Base-by-base conservation (phyloP, 306 rosid genomes). In the Canavalia ensiformis region DNA sequence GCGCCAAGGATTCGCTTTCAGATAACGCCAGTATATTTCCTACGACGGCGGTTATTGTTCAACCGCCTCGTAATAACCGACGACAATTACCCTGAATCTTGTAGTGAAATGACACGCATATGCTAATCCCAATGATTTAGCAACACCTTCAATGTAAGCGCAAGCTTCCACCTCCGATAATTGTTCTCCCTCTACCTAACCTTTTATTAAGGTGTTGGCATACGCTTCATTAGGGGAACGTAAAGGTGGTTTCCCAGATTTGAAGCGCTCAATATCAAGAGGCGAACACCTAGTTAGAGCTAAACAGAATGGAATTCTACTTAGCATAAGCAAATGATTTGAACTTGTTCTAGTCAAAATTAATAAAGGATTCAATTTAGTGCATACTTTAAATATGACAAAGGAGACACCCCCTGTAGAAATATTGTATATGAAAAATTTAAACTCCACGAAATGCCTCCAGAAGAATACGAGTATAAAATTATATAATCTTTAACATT, bases 131-230 rank as follows among this genome's bases (percentile, higher is more conserved):
- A 91, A 66, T 30, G 91, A 87, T 68, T 77, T 87, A 59, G 83
- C 74, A 52, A 86, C 77, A 78, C 92, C 93, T 45, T 86, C 88
- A 33, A 95, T 52, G 83, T 95, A 90, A 11, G 85, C 76, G 72
- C 66, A 79, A 59, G 99, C 98, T 65, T 89, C 97, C 57, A 47
- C 90, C 80, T 88, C 91, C 0, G 97, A 88, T 56, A 95, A 86
- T 57, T 85, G 93, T 60, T 83, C 77, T 82, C 97, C 98, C 85
- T 85, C 97, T 6, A 88, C 93, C 77, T 91, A 81, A 69, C 98
- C 99, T 82, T 63, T 90, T 37, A 81, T 68, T 60, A 95, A 72
- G 37, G 89, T 79, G 72, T 85, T 68, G 35, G 84, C 87, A 69
- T 95, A 95, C 4, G 78, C 88, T 72, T 90, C 79, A 29, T 86